Evolutionary conservation across 2,329 filamentous ascomycete species (phyloP), one percentile per base, ranked within the genome.

Genomic region (Colletotrichum karsti): DNA sequence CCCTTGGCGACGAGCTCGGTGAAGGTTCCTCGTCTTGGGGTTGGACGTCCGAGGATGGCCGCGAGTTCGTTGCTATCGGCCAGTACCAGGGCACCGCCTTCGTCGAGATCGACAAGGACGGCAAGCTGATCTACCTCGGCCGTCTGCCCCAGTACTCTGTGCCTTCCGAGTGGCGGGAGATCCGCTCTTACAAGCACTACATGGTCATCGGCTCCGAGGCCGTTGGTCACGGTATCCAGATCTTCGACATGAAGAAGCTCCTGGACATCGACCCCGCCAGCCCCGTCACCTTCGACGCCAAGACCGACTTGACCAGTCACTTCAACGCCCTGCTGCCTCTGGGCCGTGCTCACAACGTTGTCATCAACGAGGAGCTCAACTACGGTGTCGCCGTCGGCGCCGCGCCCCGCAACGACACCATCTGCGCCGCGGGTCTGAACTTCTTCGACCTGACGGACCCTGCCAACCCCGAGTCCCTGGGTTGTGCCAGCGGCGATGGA

Each of bases 161-260:
- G 0, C 61, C 67, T 13, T 67, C 72, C 5, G 54, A 73, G 37
- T 80, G 78, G 78, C 72, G 76, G 13, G 78, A 80, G 72, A 78
- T 80, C 69, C 73, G 75, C 22, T 73, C 74, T 1, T 79, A 75
- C 74, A 75, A 74, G 72, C 70, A 74, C 70, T 83, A 81, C 63
- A 78, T 80, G 57, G 70, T 80, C 61, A 78, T 81, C 41, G 79
- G 79, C 28, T 79, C 76, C 61, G 79, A 81, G 72, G 83, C 85
- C 6, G 71, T 73, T 10, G 74, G 77, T 55, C 87, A 90, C 73
- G 85, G 85, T 33, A 82, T 90, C 48, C 88, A 90, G 76, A 84
- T 90, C 74, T 90, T 90, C 71, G 88, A 90, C 73, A 82, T 89
- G 84, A 85, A 80, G 72, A 88, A 84, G 77, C 79, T 87, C 7